phyloP scores from a whole-genome alignment of 306 rosid genomes.

The Inga laurina region DNA sequence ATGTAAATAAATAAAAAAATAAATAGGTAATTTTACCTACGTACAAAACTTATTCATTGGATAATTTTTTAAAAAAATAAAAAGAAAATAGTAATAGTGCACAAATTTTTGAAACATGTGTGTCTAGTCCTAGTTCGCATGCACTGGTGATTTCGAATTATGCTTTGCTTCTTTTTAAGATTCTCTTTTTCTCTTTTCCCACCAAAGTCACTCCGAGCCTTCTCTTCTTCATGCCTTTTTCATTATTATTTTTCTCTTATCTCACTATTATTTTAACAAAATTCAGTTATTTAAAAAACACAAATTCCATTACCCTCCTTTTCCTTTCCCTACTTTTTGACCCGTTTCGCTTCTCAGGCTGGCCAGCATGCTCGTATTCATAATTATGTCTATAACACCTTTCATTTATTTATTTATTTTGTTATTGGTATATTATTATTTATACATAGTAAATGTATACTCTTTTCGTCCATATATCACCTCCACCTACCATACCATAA shows the following conservation, averaged over 20 bases:
- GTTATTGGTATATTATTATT: not conserved
- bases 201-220: constrained; percentile 21
- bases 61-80: not conserved
- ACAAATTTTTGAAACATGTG: constrained; percentile 2
- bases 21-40: not conserved
- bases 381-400: constrained; percentile 46
- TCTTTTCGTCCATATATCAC: not conserved
- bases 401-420: not conserved
- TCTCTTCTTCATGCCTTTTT: constrained; percentile 13
- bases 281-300: constrained; percentile 3
- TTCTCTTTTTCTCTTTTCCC: constrained; percentile 15
- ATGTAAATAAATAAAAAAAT: not conserved
- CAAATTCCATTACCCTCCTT: constrained; percentile 16
- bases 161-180: not conserved
- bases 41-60: not conserved
- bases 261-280: constrained; percentile 31
- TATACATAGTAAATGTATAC: not conserved
- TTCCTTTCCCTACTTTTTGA: constrained; percentile 43
- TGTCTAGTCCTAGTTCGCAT: constrained; percentile 39
- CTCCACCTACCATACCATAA: too few species aligned
- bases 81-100: not conserved
- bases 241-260: not conserved
- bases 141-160: constrained; percentile 40
- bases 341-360: constrained; percentile 36
- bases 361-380: constrained; percentile 45